Percentiles rank a stretch among this genome's conserved stretches.
These are phyloP conservation scores for Sordariomycetes sp. DNA, from an alignment of 2,329 filamentous ascomycete genomes.

Conservation along the genomic window DNA sequence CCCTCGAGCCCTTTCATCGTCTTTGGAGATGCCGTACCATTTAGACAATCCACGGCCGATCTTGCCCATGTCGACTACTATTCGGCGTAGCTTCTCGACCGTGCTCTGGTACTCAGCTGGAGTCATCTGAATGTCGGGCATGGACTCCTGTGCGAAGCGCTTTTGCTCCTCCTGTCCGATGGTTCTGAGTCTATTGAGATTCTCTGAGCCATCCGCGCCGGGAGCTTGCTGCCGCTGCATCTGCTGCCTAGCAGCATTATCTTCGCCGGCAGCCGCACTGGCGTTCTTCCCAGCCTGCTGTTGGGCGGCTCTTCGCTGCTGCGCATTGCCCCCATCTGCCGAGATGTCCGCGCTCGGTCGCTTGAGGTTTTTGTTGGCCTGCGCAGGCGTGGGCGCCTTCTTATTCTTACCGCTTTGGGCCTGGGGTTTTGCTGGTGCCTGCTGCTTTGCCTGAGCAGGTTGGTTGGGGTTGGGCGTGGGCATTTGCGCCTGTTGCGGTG, in stretches of 20 bases:
- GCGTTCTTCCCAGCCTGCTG: not conserved
- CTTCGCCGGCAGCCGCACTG: no score
- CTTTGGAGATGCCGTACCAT: slow-evolving; percentile 39
- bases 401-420: slow-evolving; percentile 1
- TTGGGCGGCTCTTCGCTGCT: not conserved
- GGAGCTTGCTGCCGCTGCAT: slow-evolving; percentile 1
- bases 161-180: slow-evolving; percentile 31
- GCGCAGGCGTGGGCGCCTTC: slow-evolving; percentile 26
- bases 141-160: slow-evolving; percentile 24
- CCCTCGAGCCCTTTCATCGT: slow-evolving; percentile 39
- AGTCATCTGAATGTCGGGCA: slow-evolving; percentile 37
- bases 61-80: slow-evolving; percentile 31
- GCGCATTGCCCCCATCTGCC: slow-evolving; percentile 20
- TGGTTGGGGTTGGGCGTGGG: no score
- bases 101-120: slow-evolving; percentile 34
- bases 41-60: slow-evolving; percentile 32
- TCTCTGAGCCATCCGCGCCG: slow-evolving; percentile 8
- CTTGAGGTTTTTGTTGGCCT: slow-evolving; percentile 37
- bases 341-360: slow-evolving; percentile 38
- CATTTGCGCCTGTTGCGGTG: no score
- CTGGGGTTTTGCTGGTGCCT: slow-evolving; percentile 17
- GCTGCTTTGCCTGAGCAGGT: slow-evolving; percentile 24
- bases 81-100: slow-evolving; percentile 29
- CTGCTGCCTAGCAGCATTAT: no score
- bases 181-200: slow-evolving; percentile 20